Base-by-base conservation (phyloP, 2,329 filamentous ascomycete genomes). In the Drechslera avenae region DNA sequence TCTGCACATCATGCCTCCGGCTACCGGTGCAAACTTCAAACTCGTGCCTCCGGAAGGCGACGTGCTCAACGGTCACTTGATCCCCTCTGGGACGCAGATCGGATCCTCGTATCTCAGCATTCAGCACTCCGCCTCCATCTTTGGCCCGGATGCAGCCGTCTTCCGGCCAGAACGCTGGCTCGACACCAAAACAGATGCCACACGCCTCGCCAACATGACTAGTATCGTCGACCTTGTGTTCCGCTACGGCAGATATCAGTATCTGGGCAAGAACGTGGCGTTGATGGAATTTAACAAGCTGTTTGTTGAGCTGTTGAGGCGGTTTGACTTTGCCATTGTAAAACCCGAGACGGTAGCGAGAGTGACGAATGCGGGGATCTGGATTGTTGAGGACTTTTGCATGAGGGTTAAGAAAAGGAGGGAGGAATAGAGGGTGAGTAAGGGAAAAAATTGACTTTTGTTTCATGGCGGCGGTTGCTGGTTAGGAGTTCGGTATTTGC, bases 201-300 rank as follows among this genome's bases (percentile, higher is more conserved):
- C 77, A 57, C 9, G 40, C 10, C 31, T 49, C 10, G 58, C 66
- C 17, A 52, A 60, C 17, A 71, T 70, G 67, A 45, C 60, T 12
- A 50, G 42, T 31, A 54, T 37, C 1, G 48, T 60, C 2, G 62
- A 66, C 9, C 37, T 68, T 1, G 50, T 64, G 6, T 71, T 70
- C 17, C 61, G 64, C n/a, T 62, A 64, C 32, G 68, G 65, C 1
- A 60, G 56, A 23, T 66, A 56, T 6, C 52, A 56, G 14, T 72
- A 67, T 35, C 48, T 69, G 5, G 67, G 67, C 16, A 60, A 57
- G 16, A 34, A 44, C 7, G 54, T 72, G 3, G 68, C 69, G 2
- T 36, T 57, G 23, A 56, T 72, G 50, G 65, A 71, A 35, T 59
- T 72, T 30, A 66, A 71, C 45, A 72, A 73, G 42, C 46, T 75